A percentile compares a stretch with the other conserved stretches of the same genome.
Conservation (phyloP, 2,329 filamentous ascomycete species). For the Claviceps arundinis region DNA sequence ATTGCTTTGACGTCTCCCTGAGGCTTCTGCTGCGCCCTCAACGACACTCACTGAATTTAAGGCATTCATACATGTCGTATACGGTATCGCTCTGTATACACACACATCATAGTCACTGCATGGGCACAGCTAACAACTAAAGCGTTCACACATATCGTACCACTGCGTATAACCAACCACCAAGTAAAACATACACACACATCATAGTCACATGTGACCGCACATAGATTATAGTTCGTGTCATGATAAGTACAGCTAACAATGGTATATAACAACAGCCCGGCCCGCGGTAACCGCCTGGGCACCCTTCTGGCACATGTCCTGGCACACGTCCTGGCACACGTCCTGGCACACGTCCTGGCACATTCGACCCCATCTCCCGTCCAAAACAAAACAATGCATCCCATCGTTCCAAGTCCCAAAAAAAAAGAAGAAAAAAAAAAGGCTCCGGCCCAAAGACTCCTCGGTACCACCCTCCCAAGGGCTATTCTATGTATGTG, state of each 20-base stretch:
- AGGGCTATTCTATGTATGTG: slow-evolving; percentile 1
- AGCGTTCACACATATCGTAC: too few species aligned
- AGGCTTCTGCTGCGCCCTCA: too few species aligned
- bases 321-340: too few species aligned
- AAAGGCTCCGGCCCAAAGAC: not conserved
- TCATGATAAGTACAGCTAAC: slow-evolving; percentile 10
- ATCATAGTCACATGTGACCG: not conserved
- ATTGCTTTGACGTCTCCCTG: too few species aligned
- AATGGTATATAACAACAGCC: slow-evolving; percentile 4
- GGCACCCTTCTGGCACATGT: slow-evolving; percentile 1
- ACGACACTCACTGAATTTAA: too few species aligned
- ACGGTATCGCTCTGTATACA: too few species aligned
- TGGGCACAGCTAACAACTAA: too few species aligned
- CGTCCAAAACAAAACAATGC: not conserved
- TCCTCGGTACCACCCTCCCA: not conserved
- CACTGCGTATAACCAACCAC: too few species aligned
- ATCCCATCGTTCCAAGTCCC: not conserved
- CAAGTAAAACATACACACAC: too few species aligned
- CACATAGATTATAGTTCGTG: not conserved
- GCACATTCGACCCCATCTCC: not conserved
- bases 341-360: too few species aligned
- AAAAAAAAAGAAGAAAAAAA: not conserved
- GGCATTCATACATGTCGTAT: too few species aligned
- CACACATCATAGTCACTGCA: too few species aligned
- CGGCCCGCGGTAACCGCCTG: slow-evolving; percentile 9